Base-by-base conservation (phyloP, 306 rosid species). In the Lupinus albus region DNA sequence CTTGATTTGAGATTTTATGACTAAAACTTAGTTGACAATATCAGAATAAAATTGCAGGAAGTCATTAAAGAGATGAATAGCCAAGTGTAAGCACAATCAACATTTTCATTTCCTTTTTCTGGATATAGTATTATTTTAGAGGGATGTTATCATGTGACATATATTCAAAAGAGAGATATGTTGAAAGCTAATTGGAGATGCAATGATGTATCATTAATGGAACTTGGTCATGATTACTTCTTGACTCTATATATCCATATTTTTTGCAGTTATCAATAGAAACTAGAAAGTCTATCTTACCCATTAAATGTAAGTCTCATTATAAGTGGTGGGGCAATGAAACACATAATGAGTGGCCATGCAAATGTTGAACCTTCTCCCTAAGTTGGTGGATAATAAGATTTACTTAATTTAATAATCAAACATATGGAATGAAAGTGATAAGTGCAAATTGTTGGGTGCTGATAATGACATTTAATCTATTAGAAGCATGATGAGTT, bases 311-410 rank as follows among this genome's bases (percentile, higher is more conserved):
- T 55, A 73, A 64, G 69, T 50, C 15, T 82, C 73, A 59, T 75
- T 82, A 66, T 74, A 51, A 71, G 73, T 75, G 72, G 86, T 75
- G 78, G 86, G 79, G 57, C 76, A 71, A 15, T 49, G 38, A 36
- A 66, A 61, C 54, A 51, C 75, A 64, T 52, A 51, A 73, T 77
- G 45, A 63, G 58, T 8, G 36, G 8, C 60, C 80, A 45, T 73
- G 77, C 44, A 36, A 62, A 61, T 39, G 38, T 33, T 33, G 38
- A 33, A 1, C 0, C 38, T 33, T 33, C 38, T 33, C 38, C 38
- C 38, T 8, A 33, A 33, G 38, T 33, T 33, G 8, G 8, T 33
- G 38, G 38, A 33, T 33, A 32, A 32, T 33, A 33, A 33, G 38
- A 33, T 33, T 33, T 33, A 5, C 8, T 7, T 6, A 33, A 33